phyloP scores from a whole-genome alignment of 148 eudicot genomes.

The Rhododendron vialii region DNA sequence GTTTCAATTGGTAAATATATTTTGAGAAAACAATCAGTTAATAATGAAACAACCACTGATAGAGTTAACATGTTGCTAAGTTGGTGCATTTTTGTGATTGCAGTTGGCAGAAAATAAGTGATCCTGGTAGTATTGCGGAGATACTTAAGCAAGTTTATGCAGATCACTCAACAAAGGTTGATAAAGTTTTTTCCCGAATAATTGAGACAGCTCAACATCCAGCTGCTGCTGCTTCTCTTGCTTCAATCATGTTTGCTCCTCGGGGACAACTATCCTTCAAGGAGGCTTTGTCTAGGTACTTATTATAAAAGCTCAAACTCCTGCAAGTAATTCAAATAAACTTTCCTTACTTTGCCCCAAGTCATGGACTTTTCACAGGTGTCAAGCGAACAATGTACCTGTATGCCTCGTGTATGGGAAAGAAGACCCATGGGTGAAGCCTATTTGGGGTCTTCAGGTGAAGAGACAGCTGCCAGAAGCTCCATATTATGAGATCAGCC shows the following conservation, averaged over 20 bases:
- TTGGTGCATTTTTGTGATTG: slow-evolving; percentile 12
- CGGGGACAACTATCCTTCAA: slow-evolving; percentile 60
- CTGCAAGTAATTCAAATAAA: not conserved
- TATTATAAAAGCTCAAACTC: not conserved
- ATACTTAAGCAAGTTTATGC: slow-evolving; percentile 89
- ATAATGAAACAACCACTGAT: not conserved
- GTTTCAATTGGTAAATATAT: not conserved
- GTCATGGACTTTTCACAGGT: slow-evolving; percentile 35
- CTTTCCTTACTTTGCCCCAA: not conserved
- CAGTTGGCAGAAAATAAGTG: slow-evolving; percentile 94
- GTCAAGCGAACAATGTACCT: slow-evolving; percentile 49
- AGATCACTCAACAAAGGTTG: slow-evolving; percentile 83
- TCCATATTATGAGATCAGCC: slow-evolving; percentile 89
- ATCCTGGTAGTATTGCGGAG: slow-evolving; percentile 76
- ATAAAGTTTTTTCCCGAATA: slow-evolving; percentile 73
- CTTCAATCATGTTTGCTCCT: slow-evolving; percentile 94
- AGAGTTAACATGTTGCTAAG: not conserved
- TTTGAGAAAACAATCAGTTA: not conserved
- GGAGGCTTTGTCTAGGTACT: slow-evolving; percentile 69
- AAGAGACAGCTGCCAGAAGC: slow-evolving; percentile 75
- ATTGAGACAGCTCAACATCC: slow-evolving; percentile 82
- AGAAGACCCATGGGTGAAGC: slow-evolving; percentile 98
- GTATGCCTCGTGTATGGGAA: slow-evolving; percentile 87
- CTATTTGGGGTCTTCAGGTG: slow-evolving; percentile 79
- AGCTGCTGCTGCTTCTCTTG: slow-evolving; percentile 89